Conservation (phyloP, 169 alveolate genomes). For the Eimeria tenella region DNA sequence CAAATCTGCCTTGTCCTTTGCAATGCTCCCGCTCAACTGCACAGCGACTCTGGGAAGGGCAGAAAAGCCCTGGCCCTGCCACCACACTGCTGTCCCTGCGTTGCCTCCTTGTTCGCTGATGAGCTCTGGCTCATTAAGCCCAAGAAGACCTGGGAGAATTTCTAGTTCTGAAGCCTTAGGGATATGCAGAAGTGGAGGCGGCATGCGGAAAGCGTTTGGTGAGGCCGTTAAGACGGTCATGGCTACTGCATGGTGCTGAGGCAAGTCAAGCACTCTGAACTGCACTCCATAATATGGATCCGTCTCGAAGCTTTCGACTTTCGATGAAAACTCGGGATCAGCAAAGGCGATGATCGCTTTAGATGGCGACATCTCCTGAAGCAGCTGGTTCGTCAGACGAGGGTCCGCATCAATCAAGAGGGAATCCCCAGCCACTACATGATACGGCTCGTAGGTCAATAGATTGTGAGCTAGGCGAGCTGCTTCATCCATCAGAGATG, state of each 20-base stretch:
- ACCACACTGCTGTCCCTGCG: conserved; percentile 77
- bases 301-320: conserved; percentile 27
- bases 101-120: conserved; percentile 67
- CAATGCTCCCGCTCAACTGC: conserved; percentile 63
- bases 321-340: conserved; percentile 75
- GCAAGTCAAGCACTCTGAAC: conserved; percentile 67
- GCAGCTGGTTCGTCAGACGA: conserved; percentile 70
- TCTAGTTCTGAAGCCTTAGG: conserved; percentile 71
- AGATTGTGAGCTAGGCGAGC: conserved; percentile 80
- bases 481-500: conserved; percentile 76
- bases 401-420: conserved; percentile 77
- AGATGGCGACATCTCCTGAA: conserved; percentile 65
- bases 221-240: conserved; percentile 68
- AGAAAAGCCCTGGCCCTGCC: conserved; percentile 79
- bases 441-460: conserved; percentile 78
- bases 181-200: conserved; percentile 78
- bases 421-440: conserved; percentile 78
- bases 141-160: conserved; percentile 49
- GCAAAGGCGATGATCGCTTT: conserved; percentile 78
- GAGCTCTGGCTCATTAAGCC: conserved; percentile 74
- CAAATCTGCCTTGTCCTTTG: conserved; percentile 48
- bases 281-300: conserved; percentile 81
- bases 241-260: conserved; percentile 49
- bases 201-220: conserved; percentile 72
- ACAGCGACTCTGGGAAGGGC: conserved; percentile 76